Conservation (phyloP, 257 asterid species). For the Knoxia roxburghii region DNA sequence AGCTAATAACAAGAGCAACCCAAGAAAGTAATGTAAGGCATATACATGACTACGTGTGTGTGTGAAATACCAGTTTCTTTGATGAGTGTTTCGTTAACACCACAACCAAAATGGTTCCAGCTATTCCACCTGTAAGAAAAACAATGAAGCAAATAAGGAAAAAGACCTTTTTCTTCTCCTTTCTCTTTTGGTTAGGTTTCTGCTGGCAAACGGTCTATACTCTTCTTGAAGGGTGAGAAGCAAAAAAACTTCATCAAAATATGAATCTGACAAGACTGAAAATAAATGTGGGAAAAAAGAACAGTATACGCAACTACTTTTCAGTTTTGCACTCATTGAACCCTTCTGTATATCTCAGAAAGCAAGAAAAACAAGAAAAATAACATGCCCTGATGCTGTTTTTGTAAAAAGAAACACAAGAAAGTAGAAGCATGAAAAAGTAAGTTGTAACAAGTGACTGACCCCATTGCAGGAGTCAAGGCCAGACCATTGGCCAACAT, state of each 20-base stretch:
- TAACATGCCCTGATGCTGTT: no score
- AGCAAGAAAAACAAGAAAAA: neutral
- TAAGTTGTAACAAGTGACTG: neutral
- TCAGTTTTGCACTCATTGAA: no score
- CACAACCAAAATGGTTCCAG: constrained; percentile 82
- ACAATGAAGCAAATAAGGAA: neutral
- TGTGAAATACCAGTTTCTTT: constrained; percentile 54
- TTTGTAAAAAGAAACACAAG: no score
- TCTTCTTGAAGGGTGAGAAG: no score
- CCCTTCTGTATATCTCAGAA: no score
- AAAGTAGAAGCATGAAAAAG: neutral
- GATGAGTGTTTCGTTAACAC: constrained; percentile 59
- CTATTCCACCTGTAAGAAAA: constrained; percentile 67
- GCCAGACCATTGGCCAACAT: constrained; percentile 13
- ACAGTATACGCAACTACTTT: no score
- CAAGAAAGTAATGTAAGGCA: no score
- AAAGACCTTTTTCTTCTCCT: no score
- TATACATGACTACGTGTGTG: neutral
- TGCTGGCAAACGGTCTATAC: neutral
- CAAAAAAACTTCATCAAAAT: no score
- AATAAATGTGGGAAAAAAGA: no score
- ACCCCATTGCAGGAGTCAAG: constrained; percentile 13
- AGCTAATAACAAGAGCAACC: neutral
- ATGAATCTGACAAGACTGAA: no score
- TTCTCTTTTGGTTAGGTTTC: neutral